Conservation (phyloP, 2,329 filamentous ascomycete genomes). For the Aspergillus felis region DNA sequence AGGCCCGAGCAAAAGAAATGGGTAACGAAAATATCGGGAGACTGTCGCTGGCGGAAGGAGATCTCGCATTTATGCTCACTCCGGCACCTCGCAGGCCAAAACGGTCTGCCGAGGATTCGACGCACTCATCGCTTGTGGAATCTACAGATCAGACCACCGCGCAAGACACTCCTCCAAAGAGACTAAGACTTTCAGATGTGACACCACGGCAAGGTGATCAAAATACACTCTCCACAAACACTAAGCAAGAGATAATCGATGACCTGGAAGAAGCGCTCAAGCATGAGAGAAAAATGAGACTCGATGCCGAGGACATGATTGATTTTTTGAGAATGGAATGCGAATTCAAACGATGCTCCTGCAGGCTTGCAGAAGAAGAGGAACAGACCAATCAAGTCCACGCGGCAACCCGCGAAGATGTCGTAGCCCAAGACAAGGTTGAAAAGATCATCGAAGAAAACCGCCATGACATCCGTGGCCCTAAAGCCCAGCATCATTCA, state of each 20-base stretch:
- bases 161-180: conserved; percentile 33
- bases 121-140: conserved; percentile 15
- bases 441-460: conserved; percentile 1
- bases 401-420: conserved; percentile 6
- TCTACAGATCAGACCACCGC: conserved; percentile 4
- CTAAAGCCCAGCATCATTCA: not conserved
- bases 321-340: conserved; percentile 49
- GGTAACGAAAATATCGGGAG: conserved; percentile 24
- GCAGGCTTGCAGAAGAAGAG: conserved; percentile 42
- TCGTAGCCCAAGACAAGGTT: conserved; percentile 1
- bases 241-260: conserved; percentile 43
- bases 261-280: conserved; percentile 48
- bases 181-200: conserved; percentile 30
- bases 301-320: conserved; percentile 55
- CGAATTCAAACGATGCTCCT: conserved; percentile 47
- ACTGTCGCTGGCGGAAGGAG: conserved; percentile 28
- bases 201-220: conserved; percentile 23
- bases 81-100: conserved; percentile 33
- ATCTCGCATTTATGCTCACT: conserved; percentile 28
- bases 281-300: conserved; percentile 47
- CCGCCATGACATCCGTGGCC: not conserved
- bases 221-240: conserved; percentile 17
- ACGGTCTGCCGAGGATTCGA: conserved; percentile 27
- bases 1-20: conserved; percentile 31
- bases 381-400: conserved; percentile 40